Base-by-base conservation (phyloP, 306 rosid genomes). In the Quillaja saponaria region DNA sequence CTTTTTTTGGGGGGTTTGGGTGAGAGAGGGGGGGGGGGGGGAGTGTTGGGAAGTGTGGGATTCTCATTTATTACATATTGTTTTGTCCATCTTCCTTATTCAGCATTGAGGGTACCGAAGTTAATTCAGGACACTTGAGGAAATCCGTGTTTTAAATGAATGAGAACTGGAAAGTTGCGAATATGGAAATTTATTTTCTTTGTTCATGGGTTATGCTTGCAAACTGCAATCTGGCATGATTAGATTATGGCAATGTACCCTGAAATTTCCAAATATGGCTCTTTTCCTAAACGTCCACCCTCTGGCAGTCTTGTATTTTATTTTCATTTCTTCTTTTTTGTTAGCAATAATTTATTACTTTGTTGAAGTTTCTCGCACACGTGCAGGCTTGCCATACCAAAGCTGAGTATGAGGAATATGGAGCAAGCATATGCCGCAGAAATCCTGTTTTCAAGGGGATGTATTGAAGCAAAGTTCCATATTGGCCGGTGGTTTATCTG, bases 361-460 rank as follows among this genome's bases (percentile, higher is more conserved):
- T 10, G 28, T 16, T 25, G 31, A 25, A 25, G 31, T 25, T 25
- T 25, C 31, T 25, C 3, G 31, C 4, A 1, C 31, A 1, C 4
- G 31, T 76, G 57, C 91, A 94, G 99, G 96, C 99, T 28, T 94
- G 99, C 72, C 99, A 94, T 75, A 94, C 99, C 53, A 94, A 94
- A 80, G 99, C 85, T 39, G 97, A 94, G 76, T 94, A 94, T 18
- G 99, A 94, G 55, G 99, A 94, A 73, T 64, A 87, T 25, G 99
- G 99, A 58, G 99, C 97, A 18, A 85, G 99, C 82, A 94, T 94
- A 67, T 94, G 99, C 71, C 85, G 99, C 40, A 85, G 97, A 46
- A 94, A 94, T 80, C 99, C 99, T 34, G 95, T 94, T 76, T 94
- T 94, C 89, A 94, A 89, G 85, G 99, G 99, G 40, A 94, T 94